A percentile compares a stretch with the other conserved stretches of the same genome.
phyloP scores from a whole-genome alignment of 192 early-diverging fungal genomes.

The Gamsiella multidivaricata region DNA sequence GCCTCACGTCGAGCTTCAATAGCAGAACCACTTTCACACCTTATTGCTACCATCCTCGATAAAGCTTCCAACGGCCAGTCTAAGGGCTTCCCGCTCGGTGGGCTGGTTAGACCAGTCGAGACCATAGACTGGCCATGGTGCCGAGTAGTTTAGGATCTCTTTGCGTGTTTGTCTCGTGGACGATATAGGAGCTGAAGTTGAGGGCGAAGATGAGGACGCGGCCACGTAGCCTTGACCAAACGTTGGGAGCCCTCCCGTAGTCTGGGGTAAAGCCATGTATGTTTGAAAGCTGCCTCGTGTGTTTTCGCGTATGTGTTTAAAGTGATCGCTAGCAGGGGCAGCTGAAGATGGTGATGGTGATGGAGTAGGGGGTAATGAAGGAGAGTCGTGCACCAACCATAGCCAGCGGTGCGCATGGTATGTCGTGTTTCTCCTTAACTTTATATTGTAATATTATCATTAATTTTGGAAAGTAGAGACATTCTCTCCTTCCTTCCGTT shows the following conservation, averaged over 20 bases:
- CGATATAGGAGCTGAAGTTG: conserved; percentile 1
- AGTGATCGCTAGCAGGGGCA: not conserved
- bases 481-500: not conserved
- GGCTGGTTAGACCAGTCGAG: conserved; percentile 87
- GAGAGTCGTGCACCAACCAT: too few relatives aligned
- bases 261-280: conserved; percentile 32
- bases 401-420: too few relatives aligned
- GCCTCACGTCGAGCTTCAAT: not conserved
- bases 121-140: conserved; percentile 88
- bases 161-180: conserved; percentile 56
- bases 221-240: conserved; percentile 44
- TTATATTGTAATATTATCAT: too few relatives aligned
- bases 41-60: conserved; percentile 78
- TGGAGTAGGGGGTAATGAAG: not conserved
- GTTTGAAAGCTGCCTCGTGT: not conserved
- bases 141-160: conserved; percentile 84
- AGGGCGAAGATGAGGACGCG: conserved; percentile 11
- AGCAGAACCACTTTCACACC: too few relatives aligned
- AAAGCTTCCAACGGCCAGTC: conserved; percentile 86
- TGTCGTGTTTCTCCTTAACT: too few relatives aligned
- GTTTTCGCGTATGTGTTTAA: not conserved
- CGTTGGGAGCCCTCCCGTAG: not conserved
- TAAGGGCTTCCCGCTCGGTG: conserved; percentile 72
- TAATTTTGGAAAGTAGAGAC: too few relatives aligned
- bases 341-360: not conserved